Percentiles rank a stretch among this genome's conserved stretches.
Conservation (phyloP, 495 filamentous ascomycete species). For the Rostrohypoxylon terebratum region DNA sequence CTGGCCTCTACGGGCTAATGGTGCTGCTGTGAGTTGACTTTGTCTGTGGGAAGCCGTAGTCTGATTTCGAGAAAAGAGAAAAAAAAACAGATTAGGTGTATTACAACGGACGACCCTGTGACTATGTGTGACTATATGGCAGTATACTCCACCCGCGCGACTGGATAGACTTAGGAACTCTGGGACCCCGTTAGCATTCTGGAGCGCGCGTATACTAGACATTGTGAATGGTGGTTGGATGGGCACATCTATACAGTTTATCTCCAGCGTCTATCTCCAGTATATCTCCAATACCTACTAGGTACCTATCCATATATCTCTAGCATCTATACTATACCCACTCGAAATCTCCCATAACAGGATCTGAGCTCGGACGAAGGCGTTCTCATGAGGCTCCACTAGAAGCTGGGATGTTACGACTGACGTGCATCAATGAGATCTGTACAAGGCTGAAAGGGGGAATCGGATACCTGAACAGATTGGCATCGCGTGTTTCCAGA, state of each 20-base stretch:
- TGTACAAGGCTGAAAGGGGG: constrained; percentile 54
- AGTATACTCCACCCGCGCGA: constrained; percentile 30
- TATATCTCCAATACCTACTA: not conserved
- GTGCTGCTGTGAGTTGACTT: constrained; percentile 15
- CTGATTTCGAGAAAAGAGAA: constrained; percentile 8
- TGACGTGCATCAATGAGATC: constrained; percentile 52
- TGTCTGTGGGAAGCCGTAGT: constrained; percentile 3
- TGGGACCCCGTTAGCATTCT: constrained; percentile 16
- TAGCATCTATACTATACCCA: constrained; percentile 24
- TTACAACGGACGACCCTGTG: constrained; percentile 10
- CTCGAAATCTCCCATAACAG: constrained; percentile 27
- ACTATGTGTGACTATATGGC: not conserved
- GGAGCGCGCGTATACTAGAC: constrained; percentile 19
- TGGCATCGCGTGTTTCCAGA: constrained; percentile 43
- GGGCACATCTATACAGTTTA: constrained; percentile 7
- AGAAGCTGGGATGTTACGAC: constrained; percentile 36
- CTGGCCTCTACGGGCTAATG: constrained; percentile 14
- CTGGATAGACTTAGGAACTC: constrained; percentile 18
- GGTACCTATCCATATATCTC: not conserved
- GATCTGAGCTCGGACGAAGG: constrained; percentile 39
- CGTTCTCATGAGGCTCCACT: constrained; percentile 44
- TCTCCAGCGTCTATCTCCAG: constrained; percentile 4
- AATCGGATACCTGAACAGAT: constrained; percentile 42
- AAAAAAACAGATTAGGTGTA: constrained; percentile 5
- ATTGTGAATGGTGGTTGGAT: constrained; percentile 26